Evolutionary conservation across 2,329 filamentous ascomycete genomes (phyloP).

Genomic region (Sporothrix pallida): DNA sequence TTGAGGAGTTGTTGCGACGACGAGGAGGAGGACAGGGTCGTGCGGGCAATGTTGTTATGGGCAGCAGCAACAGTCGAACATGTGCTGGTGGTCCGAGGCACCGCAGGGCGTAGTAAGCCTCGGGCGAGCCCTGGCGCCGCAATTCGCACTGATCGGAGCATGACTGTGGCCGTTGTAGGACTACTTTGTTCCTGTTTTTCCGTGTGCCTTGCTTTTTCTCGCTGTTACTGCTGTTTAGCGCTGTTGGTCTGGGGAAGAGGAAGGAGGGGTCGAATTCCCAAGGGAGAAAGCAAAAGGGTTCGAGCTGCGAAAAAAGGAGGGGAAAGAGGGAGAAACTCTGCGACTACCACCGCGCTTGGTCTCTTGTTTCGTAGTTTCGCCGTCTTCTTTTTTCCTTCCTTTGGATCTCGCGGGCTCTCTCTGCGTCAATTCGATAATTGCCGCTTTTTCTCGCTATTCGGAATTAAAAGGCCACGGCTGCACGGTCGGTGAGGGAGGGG

Average conservation of each 20-base stretch:
- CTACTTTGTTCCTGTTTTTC: slow-evolving; percentile 12
- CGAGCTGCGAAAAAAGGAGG: slow-evolving; percentile 26
- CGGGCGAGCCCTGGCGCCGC: slow-evolving; percentile 34
- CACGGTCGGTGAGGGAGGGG: neutral
- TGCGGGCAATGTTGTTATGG: slow-evolving; percentile 21
- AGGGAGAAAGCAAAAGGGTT: neutral
- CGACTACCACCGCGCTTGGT: slow-evolving; percentile 8
- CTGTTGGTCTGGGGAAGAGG: slow-evolving; percentile 10
- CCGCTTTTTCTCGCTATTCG: slow-evolving; percentile 23
- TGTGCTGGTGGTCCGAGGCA: slow-evolving; percentile 32
- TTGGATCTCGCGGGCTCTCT: neutral
- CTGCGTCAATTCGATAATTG: slow-evolving; percentile 9
- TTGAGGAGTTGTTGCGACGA: slow-evolving; percentile 23
- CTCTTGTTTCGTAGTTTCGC: slow-evolving; percentile 5
- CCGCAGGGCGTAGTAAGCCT: slow-evolving; percentile 31
- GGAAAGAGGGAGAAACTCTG: slow-evolving; percentile 8
- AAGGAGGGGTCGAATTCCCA: slow-evolving; percentile 24
- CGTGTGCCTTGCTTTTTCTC: slow-evolving; percentile 22
- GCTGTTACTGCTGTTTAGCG: slow-evolving; percentile 15
- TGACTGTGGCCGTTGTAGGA: slow-evolving; percentile 27
- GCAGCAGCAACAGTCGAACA: slow-evolving; percentile 20
- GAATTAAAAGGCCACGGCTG: slow-evolving; percentile 18
- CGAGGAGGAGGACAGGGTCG: neutral
- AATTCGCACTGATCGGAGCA: slow-evolving; percentile 36
- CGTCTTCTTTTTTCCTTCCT: neutral